phyloP scores from a whole-genome alignment of 2,329 filamentous ascomycete species.

The Colletotrichum viniferum region DNA sequence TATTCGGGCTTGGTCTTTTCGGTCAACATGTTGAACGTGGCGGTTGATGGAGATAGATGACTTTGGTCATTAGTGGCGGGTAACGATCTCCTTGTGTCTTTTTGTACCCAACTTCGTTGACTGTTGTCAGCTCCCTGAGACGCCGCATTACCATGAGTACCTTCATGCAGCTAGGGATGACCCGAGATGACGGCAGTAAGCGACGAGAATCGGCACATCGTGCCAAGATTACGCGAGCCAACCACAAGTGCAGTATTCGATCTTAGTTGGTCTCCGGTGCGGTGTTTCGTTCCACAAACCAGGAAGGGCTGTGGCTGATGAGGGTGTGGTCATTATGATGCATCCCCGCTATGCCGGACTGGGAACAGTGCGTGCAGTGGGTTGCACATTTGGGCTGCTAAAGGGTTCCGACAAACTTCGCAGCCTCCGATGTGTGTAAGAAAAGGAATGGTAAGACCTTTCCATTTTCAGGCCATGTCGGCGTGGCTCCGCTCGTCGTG shows the following conservation, averaged over 20 bases:
- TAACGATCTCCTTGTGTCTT: background rate
- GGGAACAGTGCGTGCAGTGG: background rate
- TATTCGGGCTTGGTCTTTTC: slow-evolving; percentile 31
- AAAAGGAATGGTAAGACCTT: background rate
- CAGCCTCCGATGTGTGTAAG: background rate
- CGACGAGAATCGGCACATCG: background rate
- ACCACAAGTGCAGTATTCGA: background rate
- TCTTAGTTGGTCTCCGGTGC: background rate
- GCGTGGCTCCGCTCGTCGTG: background rate
- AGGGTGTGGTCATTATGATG: background rate
- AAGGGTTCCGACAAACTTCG: background rate
- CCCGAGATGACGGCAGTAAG: background rate
- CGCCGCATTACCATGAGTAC: background rate
- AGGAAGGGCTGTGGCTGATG: background rate
- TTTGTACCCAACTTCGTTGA: background rate
- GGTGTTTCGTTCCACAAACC: background rate
- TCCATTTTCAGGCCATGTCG: background rate
- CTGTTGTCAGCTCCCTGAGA: background rate
- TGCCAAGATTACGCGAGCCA: background rate
- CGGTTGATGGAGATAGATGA: background rate
- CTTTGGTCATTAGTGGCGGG: background rate
- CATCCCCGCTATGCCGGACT: background rate
- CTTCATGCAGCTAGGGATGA: background rate
- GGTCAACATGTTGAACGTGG: slow-evolving; percentile 23
- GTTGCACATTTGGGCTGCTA: background rate